phyloP scores from a whole-genome alignment of 2,329 filamentous ascomycete species.

The Colletotrichum sp. region DNA sequence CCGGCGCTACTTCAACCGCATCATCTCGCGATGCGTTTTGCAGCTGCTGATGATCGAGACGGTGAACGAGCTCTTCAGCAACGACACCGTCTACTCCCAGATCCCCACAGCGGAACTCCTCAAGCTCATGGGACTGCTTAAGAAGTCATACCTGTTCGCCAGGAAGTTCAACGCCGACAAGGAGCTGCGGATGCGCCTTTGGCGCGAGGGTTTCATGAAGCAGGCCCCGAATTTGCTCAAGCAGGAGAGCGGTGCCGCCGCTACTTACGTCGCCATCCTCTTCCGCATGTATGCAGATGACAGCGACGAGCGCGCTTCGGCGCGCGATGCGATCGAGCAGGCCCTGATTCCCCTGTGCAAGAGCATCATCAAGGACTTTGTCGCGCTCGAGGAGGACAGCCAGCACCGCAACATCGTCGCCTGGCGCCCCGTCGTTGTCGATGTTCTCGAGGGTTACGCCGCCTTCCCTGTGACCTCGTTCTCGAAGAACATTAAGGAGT shows the following conservation, averaged over 20 bases:
- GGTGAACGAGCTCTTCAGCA: conserved; percentile 97
- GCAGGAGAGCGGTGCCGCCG: conserved; percentile 91
- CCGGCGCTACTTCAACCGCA: conserved; percentile 96
- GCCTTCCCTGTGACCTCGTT: conserved; percentile 85
- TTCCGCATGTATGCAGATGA: conserved; percentile 97
- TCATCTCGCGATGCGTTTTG: conserved; percentile 97
- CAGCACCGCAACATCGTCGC: conserved; percentile 97
- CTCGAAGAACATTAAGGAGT: conserved; percentile 76
- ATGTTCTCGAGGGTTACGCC: conserved; percentile 91
- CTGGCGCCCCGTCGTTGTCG: conserved; percentile 96
- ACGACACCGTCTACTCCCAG: conserved; percentile 90
- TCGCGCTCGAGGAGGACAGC: conserved; percentile 88
- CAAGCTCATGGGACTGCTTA: conserved; percentile 90
- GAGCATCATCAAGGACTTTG: conserved; percentile 89
- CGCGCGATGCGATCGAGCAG: conserved; percentile 82
- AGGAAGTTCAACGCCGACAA: conserved; percentile 98
- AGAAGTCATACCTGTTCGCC: conserved; percentile 96
- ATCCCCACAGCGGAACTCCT: conserved; percentile 92
- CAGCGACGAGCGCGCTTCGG: conserved; percentile 79
- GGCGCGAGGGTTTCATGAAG: conserved; percentile 99
- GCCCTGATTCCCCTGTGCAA: conserved; percentile 94
- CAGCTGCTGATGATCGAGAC: conserved; percentile 99
- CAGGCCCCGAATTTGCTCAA: conserved; percentile 97
- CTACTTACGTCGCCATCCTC: conserved; percentile 94
- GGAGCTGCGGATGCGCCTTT: conserved; percentile 90